Conservation (phyloP, 192 early-diverging fungal species). For the Coemansia sp. region DNA sequence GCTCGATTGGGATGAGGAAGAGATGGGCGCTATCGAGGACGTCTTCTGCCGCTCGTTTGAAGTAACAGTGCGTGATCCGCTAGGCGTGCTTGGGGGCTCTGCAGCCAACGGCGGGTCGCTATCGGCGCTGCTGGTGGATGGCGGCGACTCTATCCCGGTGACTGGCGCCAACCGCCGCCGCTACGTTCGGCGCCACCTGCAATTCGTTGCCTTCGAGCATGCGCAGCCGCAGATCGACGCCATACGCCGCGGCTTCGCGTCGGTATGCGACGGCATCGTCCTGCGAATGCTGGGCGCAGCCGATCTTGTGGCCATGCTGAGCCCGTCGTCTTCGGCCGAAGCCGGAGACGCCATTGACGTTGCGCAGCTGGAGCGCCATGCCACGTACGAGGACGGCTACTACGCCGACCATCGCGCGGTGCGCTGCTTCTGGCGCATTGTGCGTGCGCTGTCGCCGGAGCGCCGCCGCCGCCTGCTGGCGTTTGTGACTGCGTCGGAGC, state of each 20-base stretch:
- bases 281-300: slow-evolving; percentile 55
- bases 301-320: slow-evolving; percentile 78
- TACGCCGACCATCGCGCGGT: slow-evolving; percentile 66
- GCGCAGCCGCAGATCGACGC: slow-evolving; percentile 69
- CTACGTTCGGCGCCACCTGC: slow-evolving; percentile 73
- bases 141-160: slow-evolving; percentile 70
- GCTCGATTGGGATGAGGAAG: slow-evolving; percentile 72
- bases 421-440: slow-evolving; percentile 81
- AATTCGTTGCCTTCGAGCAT: slow-evolving; percentile 68
- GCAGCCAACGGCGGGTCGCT: slow-evolving; percentile 45
- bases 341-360: slow-evolving; percentile 58
- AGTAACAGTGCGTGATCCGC: slow-evolving; percentile 66
- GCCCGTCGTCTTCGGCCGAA: slow-evolving; percentile 21
- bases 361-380: slow-evolving; percentile 66
- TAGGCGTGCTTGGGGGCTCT: not conserved
- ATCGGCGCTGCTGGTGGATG: slow-evolving; percentile 64
- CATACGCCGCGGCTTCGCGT: slow-evolving; percentile 73
- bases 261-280: slow-evolving; percentile 56
- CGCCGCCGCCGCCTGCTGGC: slow-evolving; percentile 75
- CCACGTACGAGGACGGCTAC: slow-evolving; percentile 88
- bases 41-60: slow-evolving; percentile 85
- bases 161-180: slow-evolving; percentile 74
- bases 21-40: slow-evolving; percentile 71
- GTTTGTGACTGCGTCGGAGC: slow-evolving; percentile 92
- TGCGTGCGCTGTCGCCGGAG: slow-evolving; percentile 62